Base-by-base conservation (phyloP, 352 stramenopile genomes). In the Phytophthora lateralis region DNA sequence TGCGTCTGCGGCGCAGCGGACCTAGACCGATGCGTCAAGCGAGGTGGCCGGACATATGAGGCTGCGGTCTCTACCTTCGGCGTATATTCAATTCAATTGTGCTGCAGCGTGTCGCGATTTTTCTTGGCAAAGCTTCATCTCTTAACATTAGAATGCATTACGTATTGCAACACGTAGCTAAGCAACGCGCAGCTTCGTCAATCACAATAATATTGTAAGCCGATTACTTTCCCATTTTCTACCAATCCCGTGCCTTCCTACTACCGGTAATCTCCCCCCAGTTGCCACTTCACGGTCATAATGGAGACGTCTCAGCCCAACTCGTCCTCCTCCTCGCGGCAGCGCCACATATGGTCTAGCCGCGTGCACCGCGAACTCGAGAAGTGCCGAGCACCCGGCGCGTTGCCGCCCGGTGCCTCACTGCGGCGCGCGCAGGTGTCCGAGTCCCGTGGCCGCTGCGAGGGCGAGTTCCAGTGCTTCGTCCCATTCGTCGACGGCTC, bases 401-500 rank as follows among this genome's bases (percentile, higher is more conserved):
- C 49, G 14, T 44, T 85, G 37, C 82, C 78, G 9, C 20, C 17
- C 5, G 85, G 82, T n/a, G 69, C 78, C 12, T 75, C 73, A 26
- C 59, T 94, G 32, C 69, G 76, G 14, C 69, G 75, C 24, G 60
- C 73, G 17, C 60, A 67, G 26, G 52, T 94, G 4, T 83, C 88
- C 15, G 80, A 91, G 32, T 50, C 46, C 10, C 45, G 51, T 1
- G 85, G 85, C 15, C 34, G 64, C 18, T 89, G 80, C 30, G 55
- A 77, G 21, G 67, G 69, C 60, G 80, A 87, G 18, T 89, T 94
- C 64, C 72, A 81, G 46, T 90, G 83, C 53, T 94, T 89, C 39
- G 80, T 90, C 38, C 82, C 85, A 7, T 91, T 94, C 58, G 78
- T 78, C 14, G 74, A 85, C 21, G 82, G 82, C 45, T 94, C 85